A percentile compares a stretch with the other conserved stretches of the same genome.
Evolutionary conservation across 768 basidiomycete species (phyloP).

Genomic region (Lentinula sp.): DNA sequence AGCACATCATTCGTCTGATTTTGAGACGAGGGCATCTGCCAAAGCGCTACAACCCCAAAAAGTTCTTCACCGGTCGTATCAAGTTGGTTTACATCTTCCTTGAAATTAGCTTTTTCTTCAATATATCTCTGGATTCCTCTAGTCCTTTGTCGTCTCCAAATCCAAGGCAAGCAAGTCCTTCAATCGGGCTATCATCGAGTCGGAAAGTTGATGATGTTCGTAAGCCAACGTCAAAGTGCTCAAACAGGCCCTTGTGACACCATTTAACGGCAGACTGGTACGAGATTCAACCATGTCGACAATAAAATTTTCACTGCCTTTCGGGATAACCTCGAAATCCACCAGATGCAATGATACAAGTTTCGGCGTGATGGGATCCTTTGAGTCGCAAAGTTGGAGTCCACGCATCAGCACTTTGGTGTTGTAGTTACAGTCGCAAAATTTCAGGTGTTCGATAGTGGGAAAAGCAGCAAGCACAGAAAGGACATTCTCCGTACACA

Average conservation of each 20-base stretch:
- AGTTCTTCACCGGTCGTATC: too few species aligned
- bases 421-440: not conserved
- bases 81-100: too few species aligned
- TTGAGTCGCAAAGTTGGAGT: not conserved
- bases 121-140: too few species aligned
- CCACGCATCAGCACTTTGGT: not conserved
- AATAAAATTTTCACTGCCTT: not conserved
- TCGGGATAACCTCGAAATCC: not conserved
- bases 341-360: not conserved
- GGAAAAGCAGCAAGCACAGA: not conserved
- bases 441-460: not conserved
- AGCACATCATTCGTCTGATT: too few species aligned
- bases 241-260: not conserved
- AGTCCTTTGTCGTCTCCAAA: not conserved
- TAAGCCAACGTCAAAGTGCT: not conserved
- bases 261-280: not conserved
- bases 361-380: not conserved
- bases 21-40: too few species aligned
- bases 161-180: not conserved
- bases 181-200: not conserved
- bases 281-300: conserved; percentile 1
- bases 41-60: too few species aligned
- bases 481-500: not conserved
- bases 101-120: too few species aligned
- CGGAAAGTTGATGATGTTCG: not conserved